Percentiles rank a stretch among this genome's conserved stretches.
Conservation (phyloP, 441 rosid species). For the Pelargonium australe region DNA sequence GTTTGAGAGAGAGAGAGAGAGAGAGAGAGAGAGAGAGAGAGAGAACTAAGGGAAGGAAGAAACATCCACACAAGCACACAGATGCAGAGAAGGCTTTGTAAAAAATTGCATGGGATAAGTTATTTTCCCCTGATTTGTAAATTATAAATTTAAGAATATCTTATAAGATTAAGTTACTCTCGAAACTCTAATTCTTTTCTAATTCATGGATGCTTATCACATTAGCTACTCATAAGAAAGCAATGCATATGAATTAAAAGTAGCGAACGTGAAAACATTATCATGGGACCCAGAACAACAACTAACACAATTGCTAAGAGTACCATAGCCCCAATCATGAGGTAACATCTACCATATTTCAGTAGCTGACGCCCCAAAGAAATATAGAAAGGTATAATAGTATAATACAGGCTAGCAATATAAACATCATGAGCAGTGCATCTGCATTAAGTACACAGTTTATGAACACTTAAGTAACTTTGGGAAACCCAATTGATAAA, state of each 20-base stretch:
- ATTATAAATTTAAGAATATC: neutral
- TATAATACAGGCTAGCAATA: neutral
- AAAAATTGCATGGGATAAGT: neutral
- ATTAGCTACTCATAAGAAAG: neutral
- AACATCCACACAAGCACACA: neutral
- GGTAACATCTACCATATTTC: neutral
- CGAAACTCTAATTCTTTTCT: neutral
- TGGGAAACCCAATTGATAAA: neutral
- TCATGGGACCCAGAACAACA: neutral
- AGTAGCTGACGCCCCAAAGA: neutral
- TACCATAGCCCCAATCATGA: neutral
- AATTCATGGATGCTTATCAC: neutral
- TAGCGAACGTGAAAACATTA: neutral
- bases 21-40: slow-evolving; percentile 9
- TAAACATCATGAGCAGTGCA: neutral
- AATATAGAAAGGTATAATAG: neutral
- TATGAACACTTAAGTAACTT: neutral
- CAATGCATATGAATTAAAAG: neutral
- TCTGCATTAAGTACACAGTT: neutral
- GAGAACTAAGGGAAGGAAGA: slow-evolving; percentile 5
- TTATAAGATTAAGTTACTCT: neutral
- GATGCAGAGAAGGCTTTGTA: neutral
- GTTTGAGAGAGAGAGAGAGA: neutral
- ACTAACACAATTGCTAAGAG: neutral
- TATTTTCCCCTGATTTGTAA: neutral